These are phyloP conservation scores for Cutaneotrichosporon cavernicola DNA, from an alignment of 1,284 basidiomycete species.

Conservation along the genomic window DNA sequence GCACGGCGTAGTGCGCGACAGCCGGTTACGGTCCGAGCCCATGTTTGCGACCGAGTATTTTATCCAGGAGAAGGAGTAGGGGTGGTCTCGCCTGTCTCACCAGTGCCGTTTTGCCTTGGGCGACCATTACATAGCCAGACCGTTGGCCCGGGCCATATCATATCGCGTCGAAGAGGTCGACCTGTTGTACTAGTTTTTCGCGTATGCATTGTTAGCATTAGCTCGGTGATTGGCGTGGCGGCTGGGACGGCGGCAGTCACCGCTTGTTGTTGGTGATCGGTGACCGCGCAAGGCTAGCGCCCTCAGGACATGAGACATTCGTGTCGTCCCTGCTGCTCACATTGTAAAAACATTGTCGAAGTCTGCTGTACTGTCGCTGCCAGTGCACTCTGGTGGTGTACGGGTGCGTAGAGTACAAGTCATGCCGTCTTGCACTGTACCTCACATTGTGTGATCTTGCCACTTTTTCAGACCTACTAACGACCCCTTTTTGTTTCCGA, in stretches of 20 bases:
- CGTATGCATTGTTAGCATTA: slow-evolving; percentile 12
- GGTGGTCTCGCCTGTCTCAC: background rate
- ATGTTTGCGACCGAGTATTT: slow-evolving; percentile 77
- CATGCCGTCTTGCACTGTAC: too few species aligned
- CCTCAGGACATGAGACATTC: background rate
- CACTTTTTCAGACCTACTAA: too few species aligned
- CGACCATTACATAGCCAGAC: background rate
- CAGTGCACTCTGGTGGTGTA: too few species aligned
- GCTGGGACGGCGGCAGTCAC: background rate
- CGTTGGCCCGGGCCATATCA: background rate
- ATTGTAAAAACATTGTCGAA: too few species aligned
- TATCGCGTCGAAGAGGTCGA: background rate
- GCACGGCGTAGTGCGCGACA: slow-evolving; percentile 68
- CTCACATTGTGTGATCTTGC: too few species aligned
- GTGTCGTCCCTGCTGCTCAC: too few species aligned
- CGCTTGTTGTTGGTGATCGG: background rate
- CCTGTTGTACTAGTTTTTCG: slow-evolving; percentile 8
- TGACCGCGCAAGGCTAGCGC: too few species aligned
- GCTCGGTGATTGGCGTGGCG: background rate
- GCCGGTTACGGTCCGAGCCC: slow-evolving; percentile 67
- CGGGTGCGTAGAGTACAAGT: too few species aligned
- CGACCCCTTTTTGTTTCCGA: background rate
- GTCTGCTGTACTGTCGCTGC: too few species aligned
- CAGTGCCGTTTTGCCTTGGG: background rate
- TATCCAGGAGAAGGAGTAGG: slow-evolving; percentile 41